A percentile compares a stretch with the other conserved stretches of the same genome.
Evolutionary conservation across 2,329 filamentous ascomycete species (phyloP).

Genomic region (Botryotinia calthae): DNA sequence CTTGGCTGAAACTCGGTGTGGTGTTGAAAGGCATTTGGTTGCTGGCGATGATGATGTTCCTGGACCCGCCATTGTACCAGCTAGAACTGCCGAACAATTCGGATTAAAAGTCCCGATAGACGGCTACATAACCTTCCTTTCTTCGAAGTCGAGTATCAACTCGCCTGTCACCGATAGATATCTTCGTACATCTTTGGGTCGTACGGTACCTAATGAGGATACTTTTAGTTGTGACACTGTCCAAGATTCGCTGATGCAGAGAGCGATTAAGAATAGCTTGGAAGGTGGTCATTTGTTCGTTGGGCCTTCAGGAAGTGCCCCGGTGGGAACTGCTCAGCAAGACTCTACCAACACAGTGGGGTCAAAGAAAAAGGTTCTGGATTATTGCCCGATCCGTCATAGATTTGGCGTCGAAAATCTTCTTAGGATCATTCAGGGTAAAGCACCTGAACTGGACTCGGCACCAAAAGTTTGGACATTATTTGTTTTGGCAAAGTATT

Average conservation of each 20-base stretch:
- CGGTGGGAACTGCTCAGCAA: neutral
- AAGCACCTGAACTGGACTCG: constrained; percentile 57
- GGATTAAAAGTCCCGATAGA: neutral
- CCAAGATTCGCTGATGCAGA: neutral
- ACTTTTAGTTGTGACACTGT: too few relatives aligned
- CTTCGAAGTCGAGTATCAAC: neutral
- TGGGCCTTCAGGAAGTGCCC: neutral
- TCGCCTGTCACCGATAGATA: neutral
- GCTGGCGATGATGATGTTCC: constrained; percentile 48
- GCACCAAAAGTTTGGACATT: constrained; percentile 66
- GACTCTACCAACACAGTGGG: neutral
- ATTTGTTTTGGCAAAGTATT: constrained; percentile 58
- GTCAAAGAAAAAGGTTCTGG: constrained; percentile 40
- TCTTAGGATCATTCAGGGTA: constrained; percentile 55
- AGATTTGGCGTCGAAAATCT: constrained; percentile 61
- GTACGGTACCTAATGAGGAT: neutral
- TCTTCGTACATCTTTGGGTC: constrained; percentile 1
- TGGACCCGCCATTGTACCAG: neutral
- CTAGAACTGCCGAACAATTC: neutral
- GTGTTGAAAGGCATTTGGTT: constrained; percentile 43
- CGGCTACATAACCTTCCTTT: neutral
- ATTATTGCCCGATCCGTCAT: constrained; percentile 65
- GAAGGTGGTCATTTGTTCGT: neutral
- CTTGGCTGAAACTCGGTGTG: constrained; percentile 41
- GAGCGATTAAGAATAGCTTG: neutral